Conservation (phyloP, 108 stramenopile species). For the Conticribra weissflogii region DNA sequence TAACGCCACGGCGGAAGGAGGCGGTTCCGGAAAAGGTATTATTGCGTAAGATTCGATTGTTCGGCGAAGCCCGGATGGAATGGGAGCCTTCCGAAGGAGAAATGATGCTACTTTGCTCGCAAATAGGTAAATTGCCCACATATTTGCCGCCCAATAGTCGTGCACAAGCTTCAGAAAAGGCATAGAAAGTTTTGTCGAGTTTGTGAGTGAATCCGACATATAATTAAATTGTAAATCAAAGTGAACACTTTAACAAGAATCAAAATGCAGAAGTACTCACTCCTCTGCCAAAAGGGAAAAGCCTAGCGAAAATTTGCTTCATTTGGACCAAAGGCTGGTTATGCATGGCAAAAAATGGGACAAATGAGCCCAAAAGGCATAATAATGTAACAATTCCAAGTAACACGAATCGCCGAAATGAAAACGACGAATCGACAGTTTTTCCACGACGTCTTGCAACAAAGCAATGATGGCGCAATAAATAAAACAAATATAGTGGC, state of each 20-base stretch:
- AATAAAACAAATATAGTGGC: slow-evolving; percentile 85
- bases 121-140: slow-evolving; percentile 92
- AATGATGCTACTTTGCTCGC: slow-evolving; percentile 56
- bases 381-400: slow-evolving; percentile 61
- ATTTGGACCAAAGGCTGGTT: slow-evolving; percentile 41
- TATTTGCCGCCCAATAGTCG: slow-evolving; percentile 98
- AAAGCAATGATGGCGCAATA: slow-evolving; percentile 78
- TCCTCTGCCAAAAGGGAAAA: slow-evolving; percentile 97
- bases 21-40: slow-evolving; percentile 64
- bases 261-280: too few species aligned
- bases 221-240: neutral
- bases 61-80: slow-evolving; percentile 19
- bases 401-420: slow-evolving; percentile 46
- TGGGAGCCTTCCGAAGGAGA: slow-evolving; percentile 3
- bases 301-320: slow-evolving; percentile 76
- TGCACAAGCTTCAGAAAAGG: slow-evolving; percentile 76
- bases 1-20: slow-evolving; percentile 60
- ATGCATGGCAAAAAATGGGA: slow-evolving; percentile 68
- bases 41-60: slow-evolving; percentile 20
- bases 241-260: neutral
- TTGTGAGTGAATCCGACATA: too few species aligned
- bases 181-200: too few species aligned
- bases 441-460: too few species aligned
- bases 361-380: slow-evolving; percentile 68
- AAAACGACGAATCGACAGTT: slow-evolving; percentile 45